phyloP scores from a whole-genome alignment of 176 grass and related monocot genomes.

The Carex scoparia region DNA sequence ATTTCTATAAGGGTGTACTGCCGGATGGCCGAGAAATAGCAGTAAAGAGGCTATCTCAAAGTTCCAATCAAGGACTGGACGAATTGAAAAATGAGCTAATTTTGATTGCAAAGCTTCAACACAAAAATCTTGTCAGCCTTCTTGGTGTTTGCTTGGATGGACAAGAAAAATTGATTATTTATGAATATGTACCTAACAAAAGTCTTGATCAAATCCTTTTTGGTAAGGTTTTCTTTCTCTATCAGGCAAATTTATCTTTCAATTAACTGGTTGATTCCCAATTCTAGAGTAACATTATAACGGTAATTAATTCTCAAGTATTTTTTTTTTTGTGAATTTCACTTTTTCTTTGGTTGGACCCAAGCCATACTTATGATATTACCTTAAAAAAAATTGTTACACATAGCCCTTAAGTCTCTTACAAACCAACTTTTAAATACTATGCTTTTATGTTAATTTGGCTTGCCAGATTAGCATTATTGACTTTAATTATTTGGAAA shows the following conservation, averaged over 20 bases:
- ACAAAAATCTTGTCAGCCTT: conserved; percentile 30
- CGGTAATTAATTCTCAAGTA: background rate
- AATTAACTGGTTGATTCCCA: background rate
- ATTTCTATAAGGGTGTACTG: conserved; percentile 7
- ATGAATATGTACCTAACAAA: conserved; percentile 32
- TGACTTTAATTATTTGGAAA: background rate
- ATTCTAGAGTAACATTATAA: background rate
- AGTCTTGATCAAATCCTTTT: conserved; percentile 31
- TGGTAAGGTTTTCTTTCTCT: background rate
- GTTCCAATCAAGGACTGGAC: conserved; percentile 8
- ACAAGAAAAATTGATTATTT: conserved; percentile 28
- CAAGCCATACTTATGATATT: background rate
- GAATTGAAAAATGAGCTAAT: conserved; percentile 31
- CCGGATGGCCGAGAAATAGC: conserved; percentile 26
- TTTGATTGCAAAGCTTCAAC: conserved; percentile 31
- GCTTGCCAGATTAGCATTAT: background rate
- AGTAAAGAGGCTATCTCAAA: conserved; percentile 13
- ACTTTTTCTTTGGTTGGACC: background rate
- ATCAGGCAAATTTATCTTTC: background rate
- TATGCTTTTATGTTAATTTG: background rate
- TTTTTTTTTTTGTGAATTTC: background rate
- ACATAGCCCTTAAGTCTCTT: background rate
- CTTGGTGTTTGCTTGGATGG: conserved; percentile 30
- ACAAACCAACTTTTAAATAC: background rate
- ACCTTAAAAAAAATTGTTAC: background rate